Percentiles rank a stretch among this genome's conserved stretches.
phyloP scores from a whole-genome alignment of 805 yeast genomes.

The Kuraishia hungarica region DNA sequence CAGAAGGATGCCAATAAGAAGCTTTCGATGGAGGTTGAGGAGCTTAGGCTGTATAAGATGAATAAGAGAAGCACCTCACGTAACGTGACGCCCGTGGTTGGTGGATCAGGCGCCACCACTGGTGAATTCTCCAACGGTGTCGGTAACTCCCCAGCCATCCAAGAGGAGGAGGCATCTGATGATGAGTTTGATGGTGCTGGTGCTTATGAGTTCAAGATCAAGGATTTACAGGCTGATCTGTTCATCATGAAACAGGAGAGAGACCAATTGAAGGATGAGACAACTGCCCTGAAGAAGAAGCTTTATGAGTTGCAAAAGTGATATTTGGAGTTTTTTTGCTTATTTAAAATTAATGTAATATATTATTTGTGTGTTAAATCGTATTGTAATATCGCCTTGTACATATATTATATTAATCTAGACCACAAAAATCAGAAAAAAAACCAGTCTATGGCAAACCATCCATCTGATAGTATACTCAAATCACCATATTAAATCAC shows the following conservation, averaged over 20 bases:
- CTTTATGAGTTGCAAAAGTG: conserved; percentile 15
- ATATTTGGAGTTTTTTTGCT: too few species aligned
- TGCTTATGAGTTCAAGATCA: conserved; percentile 66
- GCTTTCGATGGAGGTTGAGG: conserved; percentile 60
- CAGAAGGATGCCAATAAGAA: conserved; percentile 48
- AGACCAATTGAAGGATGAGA: conserved; percentile 63
- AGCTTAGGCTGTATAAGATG: conserved; percentile 44
- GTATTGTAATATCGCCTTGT: too few species aligned
- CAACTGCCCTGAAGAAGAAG: conserved; percentile 50
- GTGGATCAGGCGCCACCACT: neutral
- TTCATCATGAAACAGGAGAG: conserved; percentile 77
- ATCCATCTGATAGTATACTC: too few species aligned
- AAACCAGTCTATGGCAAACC: too few species aligned
- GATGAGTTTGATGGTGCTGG: conserved; percentile 19
- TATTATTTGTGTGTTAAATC: too few species aligned
- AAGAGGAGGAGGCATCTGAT: conserved; percentile 15
- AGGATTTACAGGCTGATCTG: conserved; percentile 79
- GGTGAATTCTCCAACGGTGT: neutral
- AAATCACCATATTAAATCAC: too few species aligned
- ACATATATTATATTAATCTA: too few species aligned
- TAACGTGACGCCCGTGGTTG: conserved; percentile 15
- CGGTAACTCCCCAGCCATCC: neutral
- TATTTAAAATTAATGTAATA: neutral
- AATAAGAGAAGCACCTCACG: conserved; percentile 21
- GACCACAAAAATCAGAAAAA: neutral